These are phyloP conservation scores for Pulveroboletus frians DNA, from an alignment of 768 basidiomycete genomes.

Conservation along the genomic window DNA sequence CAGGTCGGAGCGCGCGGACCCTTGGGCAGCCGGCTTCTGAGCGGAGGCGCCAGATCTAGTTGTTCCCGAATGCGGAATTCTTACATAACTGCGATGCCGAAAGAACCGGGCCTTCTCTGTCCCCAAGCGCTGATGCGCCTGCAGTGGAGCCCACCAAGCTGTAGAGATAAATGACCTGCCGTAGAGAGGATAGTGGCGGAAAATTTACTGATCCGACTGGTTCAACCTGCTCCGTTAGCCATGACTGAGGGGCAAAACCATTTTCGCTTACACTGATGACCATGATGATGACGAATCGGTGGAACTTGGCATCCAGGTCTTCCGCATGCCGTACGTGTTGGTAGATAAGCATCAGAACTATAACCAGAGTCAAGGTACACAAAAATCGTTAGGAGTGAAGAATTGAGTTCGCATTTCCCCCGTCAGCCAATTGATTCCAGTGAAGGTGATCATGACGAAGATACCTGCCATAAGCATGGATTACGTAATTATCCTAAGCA, in stretches of 20 bases:
- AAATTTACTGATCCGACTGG: background rate
- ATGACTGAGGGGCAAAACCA: background rate
- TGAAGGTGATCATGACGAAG: background rate
- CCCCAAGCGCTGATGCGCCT: background rate
- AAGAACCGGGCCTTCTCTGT: slow-evolving; percentile 1
- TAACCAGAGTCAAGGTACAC: background rate
- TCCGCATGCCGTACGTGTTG: slow-evolving; percentile 1
- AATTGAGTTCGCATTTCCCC: background rate
- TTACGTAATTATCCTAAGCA: slow-evolving; percentile 13
- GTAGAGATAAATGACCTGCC: slow-evolving; percentile 5
- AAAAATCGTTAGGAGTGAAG: background rate
- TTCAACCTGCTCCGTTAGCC: background rate
- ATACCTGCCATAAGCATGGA: too few relatives aligned
- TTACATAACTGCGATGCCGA: background rate
- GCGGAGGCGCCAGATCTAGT: background rate
- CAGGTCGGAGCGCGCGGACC: background rate
- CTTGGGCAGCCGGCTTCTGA: slow-evolving; percentile 5
- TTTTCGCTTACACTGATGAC: background rate
- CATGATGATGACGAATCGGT: background rate
- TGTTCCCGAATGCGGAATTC: background rate
- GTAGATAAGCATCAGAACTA: background rate
- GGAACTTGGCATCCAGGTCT: background rate
- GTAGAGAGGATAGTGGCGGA: too few relatives aligned
- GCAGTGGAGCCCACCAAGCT: slow-evolving; percentile 21
- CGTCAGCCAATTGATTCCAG: background rate